A percentile compares a stretch with the other conserved stretches of the same genome.
Conservation (phyloP, 306 rosid species). For the Pyrus betulifolia region DNA sequence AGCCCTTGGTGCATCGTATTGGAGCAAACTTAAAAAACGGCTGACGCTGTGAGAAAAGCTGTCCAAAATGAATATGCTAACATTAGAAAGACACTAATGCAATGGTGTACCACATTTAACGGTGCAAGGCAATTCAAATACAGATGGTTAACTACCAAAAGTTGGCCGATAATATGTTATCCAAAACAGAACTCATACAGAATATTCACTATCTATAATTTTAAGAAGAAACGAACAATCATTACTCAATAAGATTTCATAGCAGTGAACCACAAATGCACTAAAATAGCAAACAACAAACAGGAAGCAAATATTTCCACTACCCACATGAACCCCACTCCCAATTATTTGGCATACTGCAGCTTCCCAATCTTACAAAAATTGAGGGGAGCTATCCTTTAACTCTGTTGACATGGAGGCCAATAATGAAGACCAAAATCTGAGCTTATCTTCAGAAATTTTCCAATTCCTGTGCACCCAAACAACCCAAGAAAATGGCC, state of each 20-base stretch:
- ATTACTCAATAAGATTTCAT: not conserved
- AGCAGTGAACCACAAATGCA: not conserved
- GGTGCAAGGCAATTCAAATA: not conserved
- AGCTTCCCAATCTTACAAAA: not conserved
- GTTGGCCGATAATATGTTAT: not conserved
- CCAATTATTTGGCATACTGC: not conserved
- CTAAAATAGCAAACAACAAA: not conserved
- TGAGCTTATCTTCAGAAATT: not conserved
- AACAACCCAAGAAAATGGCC: not conserved
- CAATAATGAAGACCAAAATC: not conserved
- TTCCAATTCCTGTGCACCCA: not conserved
- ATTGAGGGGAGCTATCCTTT: not conserved
- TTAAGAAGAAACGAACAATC: not conserved
- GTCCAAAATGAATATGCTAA: conserved; percentile 26
- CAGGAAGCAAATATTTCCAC: not conserved
- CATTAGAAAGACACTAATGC: conserved; percentile 8
- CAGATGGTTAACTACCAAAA: not conserved
- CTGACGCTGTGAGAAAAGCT: conserved; percentile 54
- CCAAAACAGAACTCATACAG: not conserved
- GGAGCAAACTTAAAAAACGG: conserved; percentile 48
- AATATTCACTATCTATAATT: not conserved
- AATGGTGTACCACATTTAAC: not conserved
- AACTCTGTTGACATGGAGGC: not conserved
- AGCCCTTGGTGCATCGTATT: conserved; percentile 37
- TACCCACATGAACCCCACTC: not conserved